phyloP scores from a whole-genome alignment of 129 eudicot genomes.

The Arctium minus region DNA sequence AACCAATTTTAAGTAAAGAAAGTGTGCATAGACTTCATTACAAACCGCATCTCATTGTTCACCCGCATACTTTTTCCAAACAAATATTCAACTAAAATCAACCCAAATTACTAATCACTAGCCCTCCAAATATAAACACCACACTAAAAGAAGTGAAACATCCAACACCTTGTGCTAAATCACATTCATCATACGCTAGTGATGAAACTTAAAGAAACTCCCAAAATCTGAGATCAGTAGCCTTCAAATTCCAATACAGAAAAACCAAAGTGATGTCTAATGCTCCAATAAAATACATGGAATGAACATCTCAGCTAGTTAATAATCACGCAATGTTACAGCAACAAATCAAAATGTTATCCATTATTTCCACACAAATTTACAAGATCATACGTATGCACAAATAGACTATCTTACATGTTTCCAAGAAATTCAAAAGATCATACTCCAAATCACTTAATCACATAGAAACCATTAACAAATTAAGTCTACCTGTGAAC shows the following conservation, averaged over 20 bases:
- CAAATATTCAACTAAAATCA: neutral
- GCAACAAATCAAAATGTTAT: neutral
- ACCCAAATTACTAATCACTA: neutral
- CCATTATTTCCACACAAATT: neutral
- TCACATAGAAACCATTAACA: neutral
- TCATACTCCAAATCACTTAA: neutral
- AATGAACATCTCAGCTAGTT: neutral
- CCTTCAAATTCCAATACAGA: neutral
- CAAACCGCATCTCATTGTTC: neutral
- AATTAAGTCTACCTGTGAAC: slow-evolving; percentile 11
- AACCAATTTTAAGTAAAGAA: neutral
- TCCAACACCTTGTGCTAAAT: neutral
- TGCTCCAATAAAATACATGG: neutral
- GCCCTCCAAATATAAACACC: neutral
- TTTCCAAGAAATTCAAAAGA: neutral
- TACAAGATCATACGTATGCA: slow-evolving; percentile 5
- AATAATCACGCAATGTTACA: slow-evolving; percentile 3
- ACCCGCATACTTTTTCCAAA: neutral
- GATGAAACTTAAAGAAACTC: neutral
- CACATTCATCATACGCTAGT: neutral
- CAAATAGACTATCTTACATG: neutral
- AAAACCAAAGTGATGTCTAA: neutral
- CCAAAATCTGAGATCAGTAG: slow-evolving; percentile 9
- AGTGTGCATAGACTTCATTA: neutral
- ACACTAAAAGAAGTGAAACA: neutral